Conservation (phyloP, 2,329 filamentous ascomycete species). For the Emmonsiellopsis sp. region DNA sequence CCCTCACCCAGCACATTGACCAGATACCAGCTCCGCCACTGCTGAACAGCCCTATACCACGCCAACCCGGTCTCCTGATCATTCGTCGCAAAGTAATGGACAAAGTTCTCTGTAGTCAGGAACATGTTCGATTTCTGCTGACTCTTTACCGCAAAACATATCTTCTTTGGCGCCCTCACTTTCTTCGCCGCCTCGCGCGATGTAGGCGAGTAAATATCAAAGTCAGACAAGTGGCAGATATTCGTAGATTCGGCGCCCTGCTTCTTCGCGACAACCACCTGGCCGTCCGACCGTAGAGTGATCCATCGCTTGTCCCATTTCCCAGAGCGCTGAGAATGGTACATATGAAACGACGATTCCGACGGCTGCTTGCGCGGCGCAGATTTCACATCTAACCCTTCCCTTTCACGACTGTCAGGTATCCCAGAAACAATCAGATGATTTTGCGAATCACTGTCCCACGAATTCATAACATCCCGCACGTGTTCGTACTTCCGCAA, state of each 20-base stretch:
- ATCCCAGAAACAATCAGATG: slow-evolving; percentile 57
- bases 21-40: slow-evolving; percentile 88
- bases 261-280: slow-evolving; percentile 63
- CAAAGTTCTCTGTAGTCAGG: slow-evolving; percentile 70
- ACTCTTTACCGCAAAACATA: slow-evolving; percentile 82
- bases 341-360: slow-evolving; percentile 61
- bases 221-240: slow-evolving; percentile 81
- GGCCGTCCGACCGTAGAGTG: slow-evolving; percentile 62
- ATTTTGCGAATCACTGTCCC: slow-evolving; percentile 75
- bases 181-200: slow-evolving; percentile 57
- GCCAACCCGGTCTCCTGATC: slow-evolving; percentile 56
- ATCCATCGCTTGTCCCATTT: slow-evolving; percentile 86
- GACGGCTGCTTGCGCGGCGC: slow-evolving; percentile 56
- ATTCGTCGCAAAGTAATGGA: slow-evolving; percentile 83
- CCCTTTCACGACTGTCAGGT: slow-evolving; percentile 41
- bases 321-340: slow-evolving; percentile 70
- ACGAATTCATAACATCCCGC: slow-evolving; percentile 83
- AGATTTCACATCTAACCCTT: slow-evolving; percentile 50
- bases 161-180: slow-evolving; percentile 73
- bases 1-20: slow-evolving; percentile 59
- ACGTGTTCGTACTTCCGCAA: slow-evolving; percentile 79
- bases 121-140: slow-evolving; percentile 84
- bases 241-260: slow-evolving; percentile 54
- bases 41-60: slow-evolving; percentile 64
- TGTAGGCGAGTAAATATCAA: slow-evolving; percentile 78